These are phyloP conservation scores for Symmetrospora coprosmae DNA, from an alignment of 768 basidiomycete species.

Conservation along the genomic window DNA sequence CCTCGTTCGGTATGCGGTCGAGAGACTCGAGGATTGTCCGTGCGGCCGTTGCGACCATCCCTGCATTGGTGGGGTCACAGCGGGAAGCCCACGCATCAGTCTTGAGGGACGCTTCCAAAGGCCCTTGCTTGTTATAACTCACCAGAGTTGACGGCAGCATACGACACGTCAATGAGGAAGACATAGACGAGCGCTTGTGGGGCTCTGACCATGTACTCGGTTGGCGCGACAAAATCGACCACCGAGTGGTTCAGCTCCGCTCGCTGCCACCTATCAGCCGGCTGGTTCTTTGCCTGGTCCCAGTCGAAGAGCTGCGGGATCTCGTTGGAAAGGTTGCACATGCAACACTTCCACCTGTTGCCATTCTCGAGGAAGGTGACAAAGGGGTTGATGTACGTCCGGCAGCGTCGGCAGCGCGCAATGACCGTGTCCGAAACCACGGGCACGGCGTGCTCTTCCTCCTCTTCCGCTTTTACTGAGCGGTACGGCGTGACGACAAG, in stretches of 20 bases:
- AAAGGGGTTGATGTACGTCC: conserved; percentile 94
- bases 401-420: conserved; percentile 85
- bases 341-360: conserved; percentile 97
- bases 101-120: too few relatives aligned
- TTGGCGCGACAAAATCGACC: conserved; percentile 95
- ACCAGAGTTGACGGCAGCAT: conserved; percentile 79
- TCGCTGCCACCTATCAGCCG: conserved; percentile 85
- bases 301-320: conserved; percentile 97
- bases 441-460: conserved; percentile 58
- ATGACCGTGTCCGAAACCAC: conserved; percentile 85
- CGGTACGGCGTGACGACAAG: conserved; percentile 83
- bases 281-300: conserved; percentile 84
- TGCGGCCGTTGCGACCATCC: conserved; percentile 97
- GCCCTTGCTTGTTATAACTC: too few relatives aligned
- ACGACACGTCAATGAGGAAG: conserved; percentile 93
- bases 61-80: conserved; percentile 41
- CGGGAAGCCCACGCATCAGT: too few relatives aligned
- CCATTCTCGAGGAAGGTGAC: conserved; percentile 97
- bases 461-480: conserved; percentile 53
- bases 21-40: conserved; percentile 89
- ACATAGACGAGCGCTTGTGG: conserved; percentile 95
- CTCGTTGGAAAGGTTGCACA: conserved; percentile 97
- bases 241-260: conserved; percentile 82
- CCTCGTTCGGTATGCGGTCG: conserved; percentile 88
- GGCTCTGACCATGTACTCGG: conserved; percentile 95